Conservation (phyloP, 1,139 yeast genomes). For the Yamadazyma diddensiae region DNA sequence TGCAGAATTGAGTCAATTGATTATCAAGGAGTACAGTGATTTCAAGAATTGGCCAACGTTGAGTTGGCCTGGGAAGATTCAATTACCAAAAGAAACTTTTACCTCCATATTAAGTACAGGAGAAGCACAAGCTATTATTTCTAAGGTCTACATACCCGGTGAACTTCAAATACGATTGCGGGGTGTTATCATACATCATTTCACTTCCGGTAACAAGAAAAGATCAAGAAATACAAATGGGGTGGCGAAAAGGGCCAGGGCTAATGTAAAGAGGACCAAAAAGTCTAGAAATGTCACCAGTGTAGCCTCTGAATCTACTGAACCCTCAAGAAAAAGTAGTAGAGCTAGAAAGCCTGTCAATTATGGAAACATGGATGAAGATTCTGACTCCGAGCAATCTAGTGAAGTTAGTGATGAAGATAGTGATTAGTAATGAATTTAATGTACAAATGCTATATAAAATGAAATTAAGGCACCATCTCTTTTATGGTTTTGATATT, state of each 20-base stretch:
- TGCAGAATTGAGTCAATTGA: slow-evolving; percentile 71
- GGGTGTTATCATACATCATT: slow-evolving; percentile 22
- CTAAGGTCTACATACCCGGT: slow-evolving; percentile 51
- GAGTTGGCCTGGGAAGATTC: slow-evolving; percentile 79
- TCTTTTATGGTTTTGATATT: slow-evolving; percentile 51
- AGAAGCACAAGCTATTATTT: slow-evolving; percentile 45
- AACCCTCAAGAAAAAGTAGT: slow-evolving; percentile 42
- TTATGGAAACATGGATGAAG: slow-evolving; percentile 33
- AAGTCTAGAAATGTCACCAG: slow-evolving; percentile 3
- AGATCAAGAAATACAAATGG: slow-evolving; percentile 2
- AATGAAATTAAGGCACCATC: slow-evolving; percentile 34
- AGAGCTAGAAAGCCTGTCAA: slow-evolving; percentile 37
- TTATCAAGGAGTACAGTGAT: slow-evolving; percentile 58
- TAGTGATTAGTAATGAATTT: slow-evolving; percentile 1
- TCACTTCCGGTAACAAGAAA: slow-evolving; percentile 8
- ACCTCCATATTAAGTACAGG: slow-evolving; percentile 48
- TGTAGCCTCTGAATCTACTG: background rate
- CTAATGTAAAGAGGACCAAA: slow-evolving; percentile 7
- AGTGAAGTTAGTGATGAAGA: slow-evolving; percentile 17
- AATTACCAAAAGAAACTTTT: slow-evolving; percentile 64
- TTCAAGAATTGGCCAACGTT: slow-evolving; percentile 64
- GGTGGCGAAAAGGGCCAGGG: slow-evolving; percentile 1
- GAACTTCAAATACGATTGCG: slow-evolving; percentile 28
- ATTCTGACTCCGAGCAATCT: slow-evolving; percentile 21
- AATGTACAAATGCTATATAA: slow-evolving; percentile 1